These are phyloP conservation scores for Karstenula rhodostoma DNA, from an alignment of 2,329 filamentous ascomycete genomes.

Conservation along the genomic window DNA sequence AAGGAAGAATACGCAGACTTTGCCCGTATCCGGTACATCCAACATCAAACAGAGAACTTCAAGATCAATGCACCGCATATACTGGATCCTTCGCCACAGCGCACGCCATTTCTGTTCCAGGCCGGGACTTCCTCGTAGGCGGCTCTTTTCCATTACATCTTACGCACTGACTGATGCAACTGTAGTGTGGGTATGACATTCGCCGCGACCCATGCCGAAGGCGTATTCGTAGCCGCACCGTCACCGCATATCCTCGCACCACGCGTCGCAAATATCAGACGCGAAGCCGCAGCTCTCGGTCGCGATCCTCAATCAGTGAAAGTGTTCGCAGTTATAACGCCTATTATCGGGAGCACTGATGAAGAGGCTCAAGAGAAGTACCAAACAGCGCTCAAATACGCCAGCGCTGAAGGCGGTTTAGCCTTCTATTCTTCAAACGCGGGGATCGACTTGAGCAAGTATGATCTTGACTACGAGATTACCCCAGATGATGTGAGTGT, in stretches of 20 bases:
- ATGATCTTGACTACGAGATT: conserved; percentile 54
- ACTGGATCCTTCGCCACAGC: conserved; percentile 70
- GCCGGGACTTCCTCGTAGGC: conserved; percentile 65
- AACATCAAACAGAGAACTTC: conserved; percentile 67
- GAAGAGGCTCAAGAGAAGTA: conserved; percentile 71
- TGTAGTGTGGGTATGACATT: conserved; percentile 68
- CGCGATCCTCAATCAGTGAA: conserved; percentile 68
- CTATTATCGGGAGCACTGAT: conserved; percentile 69
- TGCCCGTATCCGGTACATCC: conserved; percentile 66
- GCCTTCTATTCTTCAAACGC: conserved; percentile 77
- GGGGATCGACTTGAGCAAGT: conserved; percentile 66
- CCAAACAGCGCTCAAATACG: conserved; percentile 66
- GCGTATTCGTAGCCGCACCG: conserved; percentile 72
- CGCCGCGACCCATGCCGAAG: conserved; percentile 72
- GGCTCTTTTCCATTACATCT: not conserved
- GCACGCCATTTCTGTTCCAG: conserved; percentile 72
- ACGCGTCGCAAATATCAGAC: conserved; percentile 67
- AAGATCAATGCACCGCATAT: conserved; percentile 71
- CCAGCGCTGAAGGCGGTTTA: conserved; percentile 68
- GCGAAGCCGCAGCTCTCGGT: conserved; percentile 60
- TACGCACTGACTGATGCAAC: not conserved
- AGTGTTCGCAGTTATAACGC: conserved; percentile 69
- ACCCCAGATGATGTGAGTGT: conserved; percentile 34
- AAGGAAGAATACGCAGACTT: conserved; percentile 66
- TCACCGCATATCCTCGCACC: conserved; percentile 66